A percentile compares a stretch with the other conserved stretches of the same genome.
Conservation (phyloP, 2,329 filamentous ascomycete species). For the Neofusicoccum ribis region DNA sequence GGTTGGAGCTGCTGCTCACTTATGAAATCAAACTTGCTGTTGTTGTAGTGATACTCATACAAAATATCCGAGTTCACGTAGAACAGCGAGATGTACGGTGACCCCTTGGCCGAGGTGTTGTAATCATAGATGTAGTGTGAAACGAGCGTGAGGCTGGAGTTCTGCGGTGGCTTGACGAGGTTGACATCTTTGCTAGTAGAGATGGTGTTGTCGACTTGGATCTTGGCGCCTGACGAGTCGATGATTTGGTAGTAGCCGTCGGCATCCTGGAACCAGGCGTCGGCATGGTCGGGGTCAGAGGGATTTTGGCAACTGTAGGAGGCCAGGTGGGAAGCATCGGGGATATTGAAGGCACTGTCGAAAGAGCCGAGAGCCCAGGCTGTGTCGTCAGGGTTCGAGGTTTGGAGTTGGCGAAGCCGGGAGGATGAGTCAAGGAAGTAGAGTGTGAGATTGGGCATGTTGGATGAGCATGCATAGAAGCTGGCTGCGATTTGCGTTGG, state of each 20-base stretch:
- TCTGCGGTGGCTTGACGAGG: neutral
- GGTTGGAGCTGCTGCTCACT: neutral
- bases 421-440: slow-evolving; percentile 1
- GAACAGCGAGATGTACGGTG: neutral
- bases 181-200: neutral
- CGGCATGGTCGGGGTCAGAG: neutral
- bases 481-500: neutral
- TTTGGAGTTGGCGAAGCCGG: neutral
- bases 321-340: neutral
- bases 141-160: neutral
- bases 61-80: neutral
- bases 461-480: slow-evolving; percentile 4
- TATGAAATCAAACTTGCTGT: neutral
- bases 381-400: neutral
- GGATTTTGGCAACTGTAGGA: neutral
- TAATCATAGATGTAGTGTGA: neutral
- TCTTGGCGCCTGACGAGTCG: neutral
- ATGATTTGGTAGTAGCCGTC: neutral
- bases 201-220: neutral
- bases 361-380: neutral
- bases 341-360: neutral
- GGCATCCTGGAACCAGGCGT: neutral
- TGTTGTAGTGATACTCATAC: neutral
- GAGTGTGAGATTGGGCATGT: neutral
- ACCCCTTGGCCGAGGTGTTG: neutral